Evolutionary conservation across 192 early-diverging fungal species (phyloP).

Genomic region (Phlyctochytrium arcticum): DNA sequence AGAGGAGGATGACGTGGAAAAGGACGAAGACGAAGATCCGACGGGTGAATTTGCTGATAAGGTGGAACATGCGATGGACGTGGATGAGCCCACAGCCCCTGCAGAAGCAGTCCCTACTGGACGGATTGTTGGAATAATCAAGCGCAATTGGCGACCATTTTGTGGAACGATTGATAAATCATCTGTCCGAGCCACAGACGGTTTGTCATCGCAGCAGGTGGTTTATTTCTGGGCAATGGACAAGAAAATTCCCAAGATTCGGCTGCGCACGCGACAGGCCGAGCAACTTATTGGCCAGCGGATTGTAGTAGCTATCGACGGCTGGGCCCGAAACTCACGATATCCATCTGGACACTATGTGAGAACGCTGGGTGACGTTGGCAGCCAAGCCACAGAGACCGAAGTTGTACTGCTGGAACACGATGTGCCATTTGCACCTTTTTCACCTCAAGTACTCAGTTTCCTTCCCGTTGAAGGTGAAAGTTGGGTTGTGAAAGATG

Average conservation of each 20-base stretch:
- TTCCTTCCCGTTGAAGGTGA: conserved; percentile 87
- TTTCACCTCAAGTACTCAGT: conserved; percentile 78
- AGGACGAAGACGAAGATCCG: conserved; percentile 49
- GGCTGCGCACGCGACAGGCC: conserved; percentile 87
- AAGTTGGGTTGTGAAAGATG: conserved; percentile 71
- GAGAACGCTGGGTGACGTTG: conserved; percentile 81
- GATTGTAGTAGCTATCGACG: conserved; percentile 90
- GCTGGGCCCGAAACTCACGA: conserved; percentile 75
- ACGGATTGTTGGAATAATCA: conserved; percentile 87
- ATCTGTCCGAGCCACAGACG: conserved; percentile 44
- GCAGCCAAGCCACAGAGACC: conserved; percentile 93
- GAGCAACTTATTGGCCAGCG: conserved; percentile 71
- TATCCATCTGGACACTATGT: conserved; percentile 92
- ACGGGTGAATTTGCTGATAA: conserved; percentile 2
- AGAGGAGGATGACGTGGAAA: conserved; percentile 63
- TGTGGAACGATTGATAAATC: conserved; percentile 87
- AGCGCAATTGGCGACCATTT: conserved; percentile 90
- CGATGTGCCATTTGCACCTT: conserved; percentile 92
- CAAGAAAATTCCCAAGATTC: conserved; percentile 88
- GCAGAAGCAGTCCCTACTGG: conserved; percentile 63
- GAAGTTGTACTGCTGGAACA: conserved; percentile 95
- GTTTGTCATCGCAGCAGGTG: conserved; percentile 58
- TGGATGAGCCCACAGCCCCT: conserved; percentile 4
- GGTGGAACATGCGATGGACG: conserved; percentile 21
- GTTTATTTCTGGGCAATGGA: conserved; percentile 91